A percentile compares a stretch with the other conserved stretches of the same genome.
These are phyloP conservation scores for Lactarius hengduanensis DNA, from an alignment of 768 basidiomycete species.

Conservation along the genomic window DNA sequence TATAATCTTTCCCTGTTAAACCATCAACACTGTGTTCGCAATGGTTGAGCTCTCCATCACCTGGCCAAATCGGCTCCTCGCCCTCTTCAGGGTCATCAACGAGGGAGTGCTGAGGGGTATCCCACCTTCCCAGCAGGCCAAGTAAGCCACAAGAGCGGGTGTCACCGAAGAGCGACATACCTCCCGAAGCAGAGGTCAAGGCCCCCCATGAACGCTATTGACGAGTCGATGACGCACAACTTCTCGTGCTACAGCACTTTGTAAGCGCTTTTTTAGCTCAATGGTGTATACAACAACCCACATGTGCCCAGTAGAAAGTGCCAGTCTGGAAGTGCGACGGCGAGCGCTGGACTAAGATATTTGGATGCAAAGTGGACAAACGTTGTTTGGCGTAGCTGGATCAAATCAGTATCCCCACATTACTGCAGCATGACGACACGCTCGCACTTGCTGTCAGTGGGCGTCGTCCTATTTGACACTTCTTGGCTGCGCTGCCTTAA, in stretches of 20 bases:
- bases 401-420: neutral
- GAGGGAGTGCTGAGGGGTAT: conserved; percentile 90
- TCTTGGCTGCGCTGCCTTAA: conserved; percentile 63
- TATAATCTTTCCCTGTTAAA: conserved; percentile 86
- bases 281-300: conserved; percentile 39
- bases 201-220: conserved; percentile 98
- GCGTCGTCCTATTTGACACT: conserved; percentile 93
- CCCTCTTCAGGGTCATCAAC: conserved; percentile 77
- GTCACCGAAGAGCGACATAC: conserved; percentile 35
- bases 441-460: conserved; percentile 84
- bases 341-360: conserved; percentile 95
- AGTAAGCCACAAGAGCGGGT: conserved; percentile 12
- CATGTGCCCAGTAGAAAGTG: conserved; percentile 99
- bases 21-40: neutral
- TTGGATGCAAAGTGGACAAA: conserved; percentile 75
- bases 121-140: conserved; percentile 60
- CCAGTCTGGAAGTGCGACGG: conserved; percentile 97
- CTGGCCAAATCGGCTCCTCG: conserved; percentile 80
- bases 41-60: conserved; percentile 40
- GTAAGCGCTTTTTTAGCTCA: conserved; percentile 3
- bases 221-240: conserved; percentile 93
- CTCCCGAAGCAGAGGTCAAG: conserved; percentile 92
- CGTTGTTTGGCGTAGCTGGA: conserved; percentile 82
- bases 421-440: neutral
- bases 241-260: conserved; percentile 79